phyloP scores from a whole-genome alignment of 768 basidiomycete species.

The Lactifluus volemus region DNA sequence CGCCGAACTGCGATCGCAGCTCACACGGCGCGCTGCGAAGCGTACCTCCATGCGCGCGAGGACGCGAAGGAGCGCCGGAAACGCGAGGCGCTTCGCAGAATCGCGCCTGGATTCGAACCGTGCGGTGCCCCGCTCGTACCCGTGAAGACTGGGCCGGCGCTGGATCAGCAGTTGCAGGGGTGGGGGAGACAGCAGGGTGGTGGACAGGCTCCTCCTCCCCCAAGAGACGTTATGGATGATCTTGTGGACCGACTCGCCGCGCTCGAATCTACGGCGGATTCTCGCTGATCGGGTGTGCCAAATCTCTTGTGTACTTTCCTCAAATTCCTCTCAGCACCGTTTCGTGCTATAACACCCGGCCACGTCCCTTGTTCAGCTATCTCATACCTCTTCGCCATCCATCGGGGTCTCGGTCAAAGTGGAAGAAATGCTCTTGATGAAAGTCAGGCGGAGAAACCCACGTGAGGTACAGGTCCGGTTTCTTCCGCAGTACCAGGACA shows the following conservation, averaged over 20 bases:
- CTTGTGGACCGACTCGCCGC: slow-evolving; percentile 15
- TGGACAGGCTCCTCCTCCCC: not conserved
- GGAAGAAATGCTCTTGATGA: not conserved
- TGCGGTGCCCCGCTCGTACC: slow-evolving; percentile 10
- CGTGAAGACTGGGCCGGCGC: not conserved
- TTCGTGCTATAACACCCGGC: too few species aligned
- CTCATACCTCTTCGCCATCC: too few species aligned
- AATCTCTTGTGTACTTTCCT: too few species aligned
- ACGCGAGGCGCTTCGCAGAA: slow-evolving; percentile 57
- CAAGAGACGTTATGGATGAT: slow-evolving; percentile 19
- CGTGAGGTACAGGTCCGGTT: not conserved
- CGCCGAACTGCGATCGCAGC: slow-evolving; percentile 59
- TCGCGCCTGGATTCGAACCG: slow-evolving; percentile 76
- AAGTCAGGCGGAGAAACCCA: not conserved
- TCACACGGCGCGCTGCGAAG: slow-evolving; percentile 57
- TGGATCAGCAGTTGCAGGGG: not conserved
- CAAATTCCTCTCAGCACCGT: too few species aligned
- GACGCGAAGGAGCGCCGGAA: slow-evolving; percentile 65
- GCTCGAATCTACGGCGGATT: slow-evolving; percentile 1
- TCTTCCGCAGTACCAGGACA: not conserved
- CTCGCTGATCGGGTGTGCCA: not conserved
- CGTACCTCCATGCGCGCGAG: slow-evolving; percentile 59
- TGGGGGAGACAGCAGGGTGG: not conserved
- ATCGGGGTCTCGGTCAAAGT: not conserved
- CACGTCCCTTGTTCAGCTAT: too few species aligned